Base-by-base conservation (phyloP, 2,329 filamentous ascomycete species). In the Triangularia setosa region DNA sequence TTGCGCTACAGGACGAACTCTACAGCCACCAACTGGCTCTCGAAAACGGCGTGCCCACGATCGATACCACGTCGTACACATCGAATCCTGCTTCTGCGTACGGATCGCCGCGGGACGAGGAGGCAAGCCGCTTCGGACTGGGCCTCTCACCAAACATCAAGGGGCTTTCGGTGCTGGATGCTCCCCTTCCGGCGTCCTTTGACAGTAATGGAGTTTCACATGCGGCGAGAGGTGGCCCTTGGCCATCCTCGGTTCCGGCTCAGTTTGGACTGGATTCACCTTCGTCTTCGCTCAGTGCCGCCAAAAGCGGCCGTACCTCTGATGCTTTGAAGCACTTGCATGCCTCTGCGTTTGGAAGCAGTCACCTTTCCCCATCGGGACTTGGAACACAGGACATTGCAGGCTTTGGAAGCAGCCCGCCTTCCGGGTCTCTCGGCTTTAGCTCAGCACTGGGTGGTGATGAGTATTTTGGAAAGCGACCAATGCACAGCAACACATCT, bases 161-260 rank as follows among this genome's bases (percentile, higher is more conserved):
- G 70, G 86, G 84, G 2, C 76, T 97, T n/a, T 95, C 91, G n/a
- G 91, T 96, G 14, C 84, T 97, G 67, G 94, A 98, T 78, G 95
- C 93, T 2, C 93, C 92, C 16, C 84, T 98, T 8, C 95, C 95
- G 1, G 92, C 93, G 8, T 98, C 94, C 0, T 97, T 98, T 75
- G 95, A 98, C 77, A 96, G 93, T 71, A 95, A 97, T 73, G 94
- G 93, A 58, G 91, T 97, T 61, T 97, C 93, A 11, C 91, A 94
- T 75, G 93, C 92, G 67, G 93, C 94, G 18, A 87, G 92, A 65
- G 93, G 93, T 75, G 95, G 91, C 0, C 92, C 93, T 0, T 93
- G 96, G 77, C 93, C 94, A 7, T 92, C 93, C 0, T 98, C 94
- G 0, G 91, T 98, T 11, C 95, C 95, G 9, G 91, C 92, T 60